Base-by-base conservation (phyloP, 345 rosid species). In the Leavenworthia alabamica region DNA sequence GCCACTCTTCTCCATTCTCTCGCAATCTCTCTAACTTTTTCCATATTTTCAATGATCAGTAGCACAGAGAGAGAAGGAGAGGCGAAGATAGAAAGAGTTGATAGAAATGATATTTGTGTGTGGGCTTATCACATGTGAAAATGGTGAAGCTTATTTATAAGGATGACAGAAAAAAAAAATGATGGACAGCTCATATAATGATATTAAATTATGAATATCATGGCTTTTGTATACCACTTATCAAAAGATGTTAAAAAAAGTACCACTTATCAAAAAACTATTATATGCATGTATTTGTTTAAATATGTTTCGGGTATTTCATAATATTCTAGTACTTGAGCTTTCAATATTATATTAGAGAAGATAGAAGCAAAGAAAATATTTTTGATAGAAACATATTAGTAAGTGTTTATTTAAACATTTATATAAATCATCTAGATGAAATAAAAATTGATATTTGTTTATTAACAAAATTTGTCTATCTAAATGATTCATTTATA, bases 1-100 rank as follows among this genome's bases (percentile, higher is more conserved):
- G 73, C 85, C 5, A 90, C 64, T 28, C 82, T 81, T 35, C 35
- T 76, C 12, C 54, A 53, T 17, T 54, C 72, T 27, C 52, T 45
- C 8, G 43, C 56, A n/a, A 75, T 43, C 7, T 44, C 43, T 24
- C 43, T 56, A 0, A 68, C 29, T 15, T 53, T 70, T n/a, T 70
- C 74, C 74, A 70, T 68, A 12, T 56, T 62, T 48, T 47, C 6
- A 14, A 8, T 23, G 15, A 43, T 41, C 29, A 52, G 42, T 19
- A 20, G 29, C 13, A 48, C 1, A 56, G 28, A 24, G 44, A 55
- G 31, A 16, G 5, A 15, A 20, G n/a, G 42, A 1, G 15, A 7
- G 20, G 36, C 33, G n/a, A 15, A 28, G 6, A 40, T 6, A 19
- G 19, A 36, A 20, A 50, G 41, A 56, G 39, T 15, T 10, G 31